phyloP scores from a whole-genome alignment of 805 yeast species.

The Pichia cephalocereana region DNA sequence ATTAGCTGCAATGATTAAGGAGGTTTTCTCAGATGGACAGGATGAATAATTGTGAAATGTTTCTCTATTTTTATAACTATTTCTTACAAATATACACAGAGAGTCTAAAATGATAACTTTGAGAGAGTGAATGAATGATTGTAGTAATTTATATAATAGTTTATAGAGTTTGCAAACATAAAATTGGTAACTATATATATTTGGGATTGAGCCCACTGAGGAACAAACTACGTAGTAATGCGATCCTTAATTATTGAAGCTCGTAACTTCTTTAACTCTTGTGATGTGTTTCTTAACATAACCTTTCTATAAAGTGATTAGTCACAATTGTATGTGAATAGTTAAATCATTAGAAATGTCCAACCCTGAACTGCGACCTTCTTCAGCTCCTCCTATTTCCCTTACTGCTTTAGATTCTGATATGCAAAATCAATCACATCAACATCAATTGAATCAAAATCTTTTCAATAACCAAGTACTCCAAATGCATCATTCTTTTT shows the following conservation, averaged over 20 bases:
- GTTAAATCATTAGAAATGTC: neutral
- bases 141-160: no score
- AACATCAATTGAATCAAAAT: conserved; percentile 32
- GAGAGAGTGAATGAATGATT: no score
- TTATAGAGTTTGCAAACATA: no score
- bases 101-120: no score
- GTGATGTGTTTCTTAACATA: no score
- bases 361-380: neutral
- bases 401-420: neutral
- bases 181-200: no score
- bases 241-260: no score
- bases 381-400: neutral
- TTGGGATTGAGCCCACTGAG: no score
- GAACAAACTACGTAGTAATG: no score
- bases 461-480: conserved; percentile 37
- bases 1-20: conserved; percentile 38
- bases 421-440: neutral
- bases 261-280: no score
- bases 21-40: conserved; percentile 31
- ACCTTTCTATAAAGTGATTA: neutral
- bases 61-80: no score
- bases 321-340: neutral
- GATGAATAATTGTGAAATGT: neutral
- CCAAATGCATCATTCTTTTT: conserved; percentile 21
- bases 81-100: no score